Base-by-base conservation (phyloP, 371 early-diverging fungal species). In the Phascolomyces articulosus region DNA sequence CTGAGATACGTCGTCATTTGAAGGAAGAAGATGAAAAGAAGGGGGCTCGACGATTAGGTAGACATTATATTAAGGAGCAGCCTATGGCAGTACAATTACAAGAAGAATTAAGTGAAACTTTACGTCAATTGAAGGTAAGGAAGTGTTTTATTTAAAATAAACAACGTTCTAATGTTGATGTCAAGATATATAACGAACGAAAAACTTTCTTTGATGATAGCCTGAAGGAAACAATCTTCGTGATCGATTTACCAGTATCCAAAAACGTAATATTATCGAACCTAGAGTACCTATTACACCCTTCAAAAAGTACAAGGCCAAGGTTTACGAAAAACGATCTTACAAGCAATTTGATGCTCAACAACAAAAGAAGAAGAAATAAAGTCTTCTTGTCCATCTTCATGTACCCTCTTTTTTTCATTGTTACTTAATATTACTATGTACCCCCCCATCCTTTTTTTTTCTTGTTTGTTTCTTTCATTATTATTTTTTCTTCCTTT, bases 231-330 rank as follows among this genome's bases (percentile, higher is more conserved):
- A 90, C 63, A 68, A 93, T 61, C 86, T 95, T 67, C 77, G 78
- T 40, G 96, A 96, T 67, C 83, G 92, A 41, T 95, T 92, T 83
- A 76, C 77, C 71, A 91, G 91, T 69, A 74, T 96, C 55, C 90
- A 94, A 73, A 86, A 93, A 70, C 91, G 96, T 66, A 91, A 91
- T 66, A 74, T 98, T 60, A 87, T 97, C 61, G 98, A 97, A 73
- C 88, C 95, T 20, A 78, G 93, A 67, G 76, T 90, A 27, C 84
- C 82, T 8, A 79, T 85, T 51, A 75, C 67, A 66, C 81, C 78
- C 55, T 58, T 64, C 31, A 58, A 67, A 66, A 68, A 67, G 28
- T 78, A 74, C 47, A 74, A 64, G 63, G 79, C 79, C 53, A 87
- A 87, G 73, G 82, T 79, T 40, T 85, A 85, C 63, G 87, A 87